Evolutionary conservation across 2,329 filamentous ascomycete species (phyloP).

Genomic region (Colletotrichum sp.): DNA sequence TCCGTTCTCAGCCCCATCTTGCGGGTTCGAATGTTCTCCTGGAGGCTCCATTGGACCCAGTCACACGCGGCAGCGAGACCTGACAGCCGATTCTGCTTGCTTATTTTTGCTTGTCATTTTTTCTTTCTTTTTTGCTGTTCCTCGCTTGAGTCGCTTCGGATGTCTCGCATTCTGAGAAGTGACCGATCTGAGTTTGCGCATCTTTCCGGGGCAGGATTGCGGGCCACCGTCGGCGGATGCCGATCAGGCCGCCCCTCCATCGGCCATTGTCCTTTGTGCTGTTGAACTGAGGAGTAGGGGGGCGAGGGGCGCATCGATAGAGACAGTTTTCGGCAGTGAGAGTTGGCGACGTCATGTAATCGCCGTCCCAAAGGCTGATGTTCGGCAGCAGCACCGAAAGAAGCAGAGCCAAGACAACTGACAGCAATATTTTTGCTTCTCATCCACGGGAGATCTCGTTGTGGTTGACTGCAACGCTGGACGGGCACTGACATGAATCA

Average conservation of each 20-base stretch:
- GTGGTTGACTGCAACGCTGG: not conserved
- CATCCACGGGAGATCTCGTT: not conserved
- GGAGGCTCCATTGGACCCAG: not conserved
- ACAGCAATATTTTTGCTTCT: not conserved
- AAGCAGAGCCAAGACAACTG: not conserved
- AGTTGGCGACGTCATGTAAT: not conserved
- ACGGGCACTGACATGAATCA: not conserved
- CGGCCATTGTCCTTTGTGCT: not conserved
- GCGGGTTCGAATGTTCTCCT: not conserved
- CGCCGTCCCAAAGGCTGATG: not conserved
- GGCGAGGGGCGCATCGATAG: not conserved
- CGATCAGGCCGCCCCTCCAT: not conserved
- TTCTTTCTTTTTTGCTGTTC: not conserved
- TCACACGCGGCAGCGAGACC: not conserved
- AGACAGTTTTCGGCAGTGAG: not conserved
- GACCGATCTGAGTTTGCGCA: constrained; percentile 1
- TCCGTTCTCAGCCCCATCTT: not conserved
- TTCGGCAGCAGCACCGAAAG: not conserved
- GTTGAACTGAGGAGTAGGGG: not conserved
- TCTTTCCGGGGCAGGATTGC: not conserved
- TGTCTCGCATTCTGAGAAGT: not conserved
- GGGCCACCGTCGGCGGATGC: not conserved
- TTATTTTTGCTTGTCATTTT: not conserved
- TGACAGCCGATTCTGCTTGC: not conserved
- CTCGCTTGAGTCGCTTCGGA: not conserved